Base-by-base conservation (phyloP, 805 yeast genomes). In the Hemisphaericaspora nanyangensis region DNA sequence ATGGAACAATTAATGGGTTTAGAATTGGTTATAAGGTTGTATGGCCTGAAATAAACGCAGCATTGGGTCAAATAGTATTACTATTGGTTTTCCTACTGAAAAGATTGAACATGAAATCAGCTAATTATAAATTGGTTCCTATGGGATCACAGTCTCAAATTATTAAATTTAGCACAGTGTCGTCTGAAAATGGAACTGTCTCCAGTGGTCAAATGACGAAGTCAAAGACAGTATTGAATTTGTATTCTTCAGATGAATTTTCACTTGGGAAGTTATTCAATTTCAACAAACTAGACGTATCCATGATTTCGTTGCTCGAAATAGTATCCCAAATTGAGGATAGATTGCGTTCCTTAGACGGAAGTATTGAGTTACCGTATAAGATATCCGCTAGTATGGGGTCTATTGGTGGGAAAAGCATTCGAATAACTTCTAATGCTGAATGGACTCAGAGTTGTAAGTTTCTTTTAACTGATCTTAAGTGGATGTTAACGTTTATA, bases 361-460 rank as follows among this genome's bases (percentile, higher is more conserved):
- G 61, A 5, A 71, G 68, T 7, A 71, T 81, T 32, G 86, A 81
- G 32, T 58, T 88, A 15, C 96, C 97, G 0, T 88, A 88, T 55
- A 63, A 63, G 15, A 86, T 90, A 60, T 70, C 76, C 1, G 17
- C 50, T 5, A 55, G 51, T 19, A 72, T 71, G 7, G 95, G 85
- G 45, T 74, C 74, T 37, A 82, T 91, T 26, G 95, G 93, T 1
- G 89, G 86, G 1, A 74, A 79, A 40, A 77, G 85, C 35, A 82
- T 91, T n/a, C 68, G 80, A 34, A 72, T 87, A 1, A 77, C 85
- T 1, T 74, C 85, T 3, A 82, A 82, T 55, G 78, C 79, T 32
- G 87, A 84, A 45, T 90, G 98, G 98, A 87, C 96, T 0, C 77
- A 82, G 18, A 91, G 95, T 1, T 89, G 96, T 61, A 83, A 85